Percentiles rank a stretch among this genome's conserved stretches.
Evolutionary conservation across 139 green algal species (phyloP).

Genomic region (Penium margaritaceum): DNA sequence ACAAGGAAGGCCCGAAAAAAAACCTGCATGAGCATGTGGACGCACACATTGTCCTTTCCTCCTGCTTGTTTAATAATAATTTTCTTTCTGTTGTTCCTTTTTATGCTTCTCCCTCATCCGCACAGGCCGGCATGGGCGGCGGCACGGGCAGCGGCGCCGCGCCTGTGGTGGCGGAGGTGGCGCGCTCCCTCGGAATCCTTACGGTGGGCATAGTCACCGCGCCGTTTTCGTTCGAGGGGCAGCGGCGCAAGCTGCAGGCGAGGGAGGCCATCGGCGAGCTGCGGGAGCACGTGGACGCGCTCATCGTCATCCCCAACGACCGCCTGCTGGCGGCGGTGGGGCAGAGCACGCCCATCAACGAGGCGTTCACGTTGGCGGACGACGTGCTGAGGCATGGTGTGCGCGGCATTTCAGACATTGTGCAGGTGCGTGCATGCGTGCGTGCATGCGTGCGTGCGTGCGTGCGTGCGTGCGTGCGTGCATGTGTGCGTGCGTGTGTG

Average conservation of each 20-base stretch:
- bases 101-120: too few species aligned
- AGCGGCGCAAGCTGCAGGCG: conserved; percentile 56
- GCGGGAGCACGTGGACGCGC: conserved; percentile 80
- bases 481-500: too few species aligned
- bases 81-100: too few species aligned
- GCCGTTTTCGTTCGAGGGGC: conserved; percentile 92
- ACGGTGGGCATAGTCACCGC: conserved; percentile 94
- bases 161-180: conserved; percentile 76
- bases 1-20: too few species aligned
- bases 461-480: too few species aligned
- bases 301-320: conserved; percentile 98
- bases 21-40: too few species aligned
- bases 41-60: too few species aligned
- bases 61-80: too few species aligned
- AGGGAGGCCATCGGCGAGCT: conserved; percentile 65
- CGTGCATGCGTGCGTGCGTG: too few species aligned
- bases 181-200: conserved; percentile 80
- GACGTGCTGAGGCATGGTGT: conserved; percentile 84
- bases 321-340: conserved; percentile 68
- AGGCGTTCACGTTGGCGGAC: conserved; percentile 85
- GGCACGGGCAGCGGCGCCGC: conserved; percentile 89
- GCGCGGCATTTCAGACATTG: conserved; percentile 90
- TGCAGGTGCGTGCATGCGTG: conserved; percentile 62
- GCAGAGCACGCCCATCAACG: conserved; percentile 65
- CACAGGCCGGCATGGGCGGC: conserved; percentile 83